Evolutionary conservation across 2,329 filamentous ascomycete genomes (phyloP).

Genomic region (Exserohilum rostratum): DNA sequence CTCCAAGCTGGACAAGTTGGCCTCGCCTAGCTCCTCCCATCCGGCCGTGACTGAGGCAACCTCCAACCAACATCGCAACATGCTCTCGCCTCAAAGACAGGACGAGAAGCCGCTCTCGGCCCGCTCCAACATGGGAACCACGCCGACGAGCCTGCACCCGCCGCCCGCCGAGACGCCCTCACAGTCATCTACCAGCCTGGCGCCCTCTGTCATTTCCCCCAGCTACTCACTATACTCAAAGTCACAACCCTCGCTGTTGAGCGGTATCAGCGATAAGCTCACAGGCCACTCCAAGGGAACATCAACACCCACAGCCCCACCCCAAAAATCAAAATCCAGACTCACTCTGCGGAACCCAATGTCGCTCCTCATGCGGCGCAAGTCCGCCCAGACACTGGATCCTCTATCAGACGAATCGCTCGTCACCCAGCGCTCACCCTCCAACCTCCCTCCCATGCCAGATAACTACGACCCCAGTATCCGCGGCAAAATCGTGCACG

Average conservation of each 20-base stretch:
- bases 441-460: constrained; percentile 56
- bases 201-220: constrained; percentile 31
- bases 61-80: constrained; percentile 18
- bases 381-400: constrained; percentile 59
- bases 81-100: constrained; percentile 28
- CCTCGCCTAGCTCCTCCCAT: constrained; percentile 16
- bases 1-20: constrained; percentile 39
- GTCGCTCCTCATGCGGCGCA: constrained; percentile 63
- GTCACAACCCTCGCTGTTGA: constrained; percentile 43
- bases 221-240: constrained; percentile 38
- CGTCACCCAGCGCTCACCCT: constrained; percentile 55
- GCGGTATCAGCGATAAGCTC: constrained; percentile 41
- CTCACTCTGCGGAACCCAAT: constrained; percentile 66
- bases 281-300: constrained; percentile 29
- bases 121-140: constrained; percentile 22
- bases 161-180: constrained; percentile 23
- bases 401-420: constrained; percentile 57
- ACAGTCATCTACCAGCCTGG: constrained; percentile 28
- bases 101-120: constrained; percentile 29
- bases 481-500: constrained; percentile 67
- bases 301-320: constrained; percentile 24
- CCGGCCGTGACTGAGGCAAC: constrained; percentile 12
- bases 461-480: constrained; percentile 69
- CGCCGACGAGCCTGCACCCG: constrained; percentile 41
- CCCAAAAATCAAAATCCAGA: constrained; percentile 55